Evolutionary conservation across 495 filamentous ascomycete genomes (phyloP).

Genomic region (Physcia stellaris): DNA sequence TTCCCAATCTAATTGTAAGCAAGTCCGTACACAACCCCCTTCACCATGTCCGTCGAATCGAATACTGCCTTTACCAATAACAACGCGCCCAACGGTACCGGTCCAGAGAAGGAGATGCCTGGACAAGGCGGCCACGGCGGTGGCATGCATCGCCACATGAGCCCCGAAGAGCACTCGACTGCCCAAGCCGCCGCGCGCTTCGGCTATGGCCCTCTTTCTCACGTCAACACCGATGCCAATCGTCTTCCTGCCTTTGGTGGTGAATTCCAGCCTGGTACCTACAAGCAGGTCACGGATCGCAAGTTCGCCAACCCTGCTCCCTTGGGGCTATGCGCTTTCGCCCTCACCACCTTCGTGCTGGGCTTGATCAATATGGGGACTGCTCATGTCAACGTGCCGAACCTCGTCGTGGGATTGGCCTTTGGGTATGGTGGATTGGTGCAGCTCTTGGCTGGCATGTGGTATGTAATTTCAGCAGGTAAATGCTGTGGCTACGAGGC

Average conservation of each 20-base stretch:
- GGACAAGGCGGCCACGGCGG: too few relatives aligned
- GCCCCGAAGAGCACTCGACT: slow-evolving; percentile 32
- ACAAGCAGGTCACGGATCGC: slow-evolving; percentile 57
- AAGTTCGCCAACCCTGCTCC: slow-evolving; percentile 86
- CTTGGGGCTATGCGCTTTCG: slow-evolving; percentile 78
- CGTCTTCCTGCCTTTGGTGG: slow-evolving; percentile 77
- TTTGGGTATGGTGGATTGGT: slow-evolving; percentile 80
- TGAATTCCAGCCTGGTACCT: slow-evolving; percentile 92
- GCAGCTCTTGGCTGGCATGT: slow-evolving; percentile 93
- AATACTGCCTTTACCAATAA: too few relatives aligned
- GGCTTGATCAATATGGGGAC: slow-evolving; percentile 69
- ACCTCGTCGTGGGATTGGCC: slow-evolving; percentile 56
- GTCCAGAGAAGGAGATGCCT: too few relatives aligned
- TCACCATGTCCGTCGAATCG: too few relatives aligned
- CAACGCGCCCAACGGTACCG: too few relatives aligned
- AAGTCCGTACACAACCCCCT: too few relatives aligned
- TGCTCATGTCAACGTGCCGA: slow-evolving; percentile 43
- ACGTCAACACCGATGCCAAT: slow-evolving; percentile 50
- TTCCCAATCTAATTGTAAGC: too few relatives aligned
- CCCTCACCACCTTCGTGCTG: slow-evolving; percentile 88
- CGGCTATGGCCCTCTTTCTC: slow-evolving; percentile 53
- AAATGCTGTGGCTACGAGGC: not conserved
- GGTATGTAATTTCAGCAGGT: slow-evolving; percentile 44
- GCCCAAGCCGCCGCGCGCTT: slow-evolving; percentile 35
- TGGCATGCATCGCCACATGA: slow-evolving; percentile 24